These are phyloP conservation scores for Solanum aculeatissimum DNA, from an alignment of 305 asterid species.

Conservation along the genomic window DNA sequence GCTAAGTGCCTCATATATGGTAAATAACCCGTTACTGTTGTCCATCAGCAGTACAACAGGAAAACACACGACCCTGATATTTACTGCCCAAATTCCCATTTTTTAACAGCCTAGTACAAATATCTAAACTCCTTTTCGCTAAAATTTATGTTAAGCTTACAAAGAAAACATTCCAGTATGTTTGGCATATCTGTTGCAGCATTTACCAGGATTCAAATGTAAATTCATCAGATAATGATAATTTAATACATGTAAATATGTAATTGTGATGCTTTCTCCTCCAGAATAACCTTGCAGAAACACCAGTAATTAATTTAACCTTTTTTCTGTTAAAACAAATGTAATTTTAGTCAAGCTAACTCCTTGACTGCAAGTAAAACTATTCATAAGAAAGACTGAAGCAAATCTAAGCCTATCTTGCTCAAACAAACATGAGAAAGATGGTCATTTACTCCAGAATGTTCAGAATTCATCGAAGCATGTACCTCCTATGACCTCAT, in stretches of 20 bases:
- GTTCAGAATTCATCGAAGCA: neutral
- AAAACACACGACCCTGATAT: neutral
- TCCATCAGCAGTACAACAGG: neutral
- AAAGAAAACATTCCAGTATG: neutral
- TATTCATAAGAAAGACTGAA: neutral
- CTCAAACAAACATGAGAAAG: neutral
- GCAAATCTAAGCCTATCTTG: neutral
- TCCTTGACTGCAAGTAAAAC: neutral
- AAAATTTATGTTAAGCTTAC: neutral
- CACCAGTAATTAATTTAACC: neutral
- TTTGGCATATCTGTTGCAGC: neutral
- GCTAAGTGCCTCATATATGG: neutral
- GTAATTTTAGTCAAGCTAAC: neutral
- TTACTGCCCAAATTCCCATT: neutral
- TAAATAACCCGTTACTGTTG: neutral
- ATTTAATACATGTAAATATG: neutral
- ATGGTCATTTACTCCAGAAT: neutral
- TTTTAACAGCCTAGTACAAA: neutral
- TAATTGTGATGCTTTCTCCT: neutral
- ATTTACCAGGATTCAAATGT: neutral
- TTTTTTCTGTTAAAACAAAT: neutral
- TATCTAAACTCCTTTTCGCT: neutral
- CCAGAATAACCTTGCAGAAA: neutral
- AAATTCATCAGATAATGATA: neutral
- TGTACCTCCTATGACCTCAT: neutral